phyloP scores from a whole-genome alignment of 192 early-diverging fungal species.

The Allomyces macrogynus region DNA sequence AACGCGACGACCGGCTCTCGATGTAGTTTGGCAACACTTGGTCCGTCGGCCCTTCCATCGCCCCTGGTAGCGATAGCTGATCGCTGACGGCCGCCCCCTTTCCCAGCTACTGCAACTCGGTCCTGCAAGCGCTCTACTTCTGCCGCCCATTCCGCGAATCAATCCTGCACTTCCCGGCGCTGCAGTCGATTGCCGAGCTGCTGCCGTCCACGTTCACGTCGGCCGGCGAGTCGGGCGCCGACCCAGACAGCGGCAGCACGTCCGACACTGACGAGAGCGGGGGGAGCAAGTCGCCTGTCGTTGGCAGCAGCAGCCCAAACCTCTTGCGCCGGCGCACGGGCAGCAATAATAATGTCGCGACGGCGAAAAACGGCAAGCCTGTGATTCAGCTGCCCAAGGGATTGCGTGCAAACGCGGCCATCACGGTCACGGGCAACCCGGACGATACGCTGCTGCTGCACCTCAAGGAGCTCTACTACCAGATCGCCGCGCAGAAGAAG shows the following conservation, averaged over 20 bases:
- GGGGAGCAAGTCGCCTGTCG: not conserved
- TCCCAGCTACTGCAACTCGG: conserved; percentile 84
- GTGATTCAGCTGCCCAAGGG: not conserved
- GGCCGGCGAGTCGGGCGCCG: not conserved
- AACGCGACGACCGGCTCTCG: not conserved
- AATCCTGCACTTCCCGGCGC: conserved; percentile 53
- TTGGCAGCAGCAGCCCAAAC: conserved; percentile 2
- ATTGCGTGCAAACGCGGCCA: no score
- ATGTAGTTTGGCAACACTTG: conserved; percentile 71
- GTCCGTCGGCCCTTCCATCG: conserved; percentile 15
- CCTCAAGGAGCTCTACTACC: conserved; percentile 67
- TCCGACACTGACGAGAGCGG: not conserved
- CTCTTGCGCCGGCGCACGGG: not conserved
- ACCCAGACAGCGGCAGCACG: conserved; percentile 1
- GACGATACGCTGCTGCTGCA: conserved; percentile 68
- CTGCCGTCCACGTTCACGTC: not conserved
- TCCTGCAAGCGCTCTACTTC: conserved; percentile 88
- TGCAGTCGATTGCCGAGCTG: conserved; percentile 12
- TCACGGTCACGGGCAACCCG: not conserved
- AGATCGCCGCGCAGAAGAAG: conserved; percentile 64
- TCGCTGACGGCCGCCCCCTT: not conserved
- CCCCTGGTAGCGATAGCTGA: conserved; percentile 1
- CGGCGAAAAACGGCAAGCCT: conserved; percentile 1
- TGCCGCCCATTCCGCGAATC: conserved; percentile 87
- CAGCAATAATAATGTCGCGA: not conserved